Evolutionary conservation across 2,329 filamentous ascomycete genomes (phyloP).

Genomic region (Dactylellina cionopaga): DNA sequence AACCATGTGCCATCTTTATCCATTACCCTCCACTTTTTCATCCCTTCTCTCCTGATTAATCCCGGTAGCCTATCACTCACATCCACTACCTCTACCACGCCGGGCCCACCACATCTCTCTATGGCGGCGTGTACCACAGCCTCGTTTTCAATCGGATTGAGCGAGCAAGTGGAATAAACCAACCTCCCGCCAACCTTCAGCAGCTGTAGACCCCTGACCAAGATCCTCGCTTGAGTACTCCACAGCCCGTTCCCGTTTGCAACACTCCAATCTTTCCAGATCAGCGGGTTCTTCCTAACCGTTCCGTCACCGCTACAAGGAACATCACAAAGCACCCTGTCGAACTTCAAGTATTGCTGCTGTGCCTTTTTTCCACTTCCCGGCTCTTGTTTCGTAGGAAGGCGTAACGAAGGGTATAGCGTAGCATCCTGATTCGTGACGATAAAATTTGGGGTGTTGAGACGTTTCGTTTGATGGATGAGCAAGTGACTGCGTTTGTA

Average conservation of each 20-base stretch:
- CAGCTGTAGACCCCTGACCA: conserved; percentile 92
- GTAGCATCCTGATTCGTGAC: conserved; percentile 98
- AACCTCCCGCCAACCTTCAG: conserved; percentile 93
- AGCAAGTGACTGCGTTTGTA: conserved; percentile 97
- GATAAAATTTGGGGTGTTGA: conserved; percentile 94
- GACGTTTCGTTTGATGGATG: conserved; percentile 95
- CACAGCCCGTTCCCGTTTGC: conserved; percentile 88
- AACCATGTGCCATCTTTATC: conserved; percentile 84
- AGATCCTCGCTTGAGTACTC: conserved; percentile 84
- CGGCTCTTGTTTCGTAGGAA: conserved; percentile 70
- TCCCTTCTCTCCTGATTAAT: conserved; percentile 78
- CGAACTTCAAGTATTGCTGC: conserved; percentile 88
- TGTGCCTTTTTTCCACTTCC: conserved; percentile 65
- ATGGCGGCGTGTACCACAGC: conserved; percentile 89
- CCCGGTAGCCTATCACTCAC: conserved; percentile 79
- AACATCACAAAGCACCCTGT: conserved; percentile 94
- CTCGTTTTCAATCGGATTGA: conserved; percentile 98
- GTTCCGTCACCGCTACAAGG: conserved; percentile 97
- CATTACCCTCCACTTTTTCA: conserved; percentile 89
- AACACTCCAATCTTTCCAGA: conserved; percentile 96
- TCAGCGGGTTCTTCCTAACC: conserved; percentile 86
- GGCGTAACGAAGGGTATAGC: conserved; percentile 88
- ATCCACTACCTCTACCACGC: conserved; percentile 85
- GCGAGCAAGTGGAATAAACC: conserved; percentile 97
- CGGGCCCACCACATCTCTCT: conserved; percentile 82